Conservation (phyloP, 2,329 filamentous ascomycete species). For the Sarocladiaceae sp. region DNA sequence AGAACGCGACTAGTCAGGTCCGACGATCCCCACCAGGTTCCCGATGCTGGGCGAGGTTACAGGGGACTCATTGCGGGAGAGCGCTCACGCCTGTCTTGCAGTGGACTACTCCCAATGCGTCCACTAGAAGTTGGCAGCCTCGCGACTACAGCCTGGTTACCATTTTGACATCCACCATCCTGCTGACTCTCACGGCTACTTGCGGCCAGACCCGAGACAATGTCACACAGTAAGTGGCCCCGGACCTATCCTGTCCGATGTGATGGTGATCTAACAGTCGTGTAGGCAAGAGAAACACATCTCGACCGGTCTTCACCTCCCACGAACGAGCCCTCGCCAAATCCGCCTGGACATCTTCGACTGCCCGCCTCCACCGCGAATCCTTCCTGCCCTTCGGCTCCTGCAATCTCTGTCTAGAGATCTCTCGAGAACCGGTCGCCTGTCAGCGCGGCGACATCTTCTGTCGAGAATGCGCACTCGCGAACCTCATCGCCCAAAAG, state of each 20-base stretch:
- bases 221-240: slow-evolving; percentile 49
- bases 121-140: not conserved
- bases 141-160: not conserved
- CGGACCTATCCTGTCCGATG: not conserved
- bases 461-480: slow-evolving; percentile 89
- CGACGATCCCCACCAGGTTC: not conserved
- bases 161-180: not conserved
- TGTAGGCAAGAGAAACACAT: slow-evolving; percentile 80
- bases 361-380: slow-evolving; percentile 82
- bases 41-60: not conserved
- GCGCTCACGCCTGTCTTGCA: not conserved
- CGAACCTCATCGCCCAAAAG: slow-evolving; percentile 84
- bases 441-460: slow-evolving; percentile 86
- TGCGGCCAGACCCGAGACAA: slow-evolving; percentile 15
- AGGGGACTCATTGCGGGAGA: not conserved
- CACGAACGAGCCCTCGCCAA: slow-evolving; percentile 84
- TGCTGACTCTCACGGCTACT: not conserved
- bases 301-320: slow-evolving; percentile 87
- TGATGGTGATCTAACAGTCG: not conserved
- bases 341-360: slow-evolving; percentile 73
- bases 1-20: not conserved
- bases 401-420: slow-evolving; percentile 81
- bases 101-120: not conserved
- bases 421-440: slow-evolving; percentile 76
- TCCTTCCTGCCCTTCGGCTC: slow-evolving; percentile 89